Evolutionary conservation across 164 flowering plant genomes (phyloP).

Genomic region (Piper longum): DNA sequence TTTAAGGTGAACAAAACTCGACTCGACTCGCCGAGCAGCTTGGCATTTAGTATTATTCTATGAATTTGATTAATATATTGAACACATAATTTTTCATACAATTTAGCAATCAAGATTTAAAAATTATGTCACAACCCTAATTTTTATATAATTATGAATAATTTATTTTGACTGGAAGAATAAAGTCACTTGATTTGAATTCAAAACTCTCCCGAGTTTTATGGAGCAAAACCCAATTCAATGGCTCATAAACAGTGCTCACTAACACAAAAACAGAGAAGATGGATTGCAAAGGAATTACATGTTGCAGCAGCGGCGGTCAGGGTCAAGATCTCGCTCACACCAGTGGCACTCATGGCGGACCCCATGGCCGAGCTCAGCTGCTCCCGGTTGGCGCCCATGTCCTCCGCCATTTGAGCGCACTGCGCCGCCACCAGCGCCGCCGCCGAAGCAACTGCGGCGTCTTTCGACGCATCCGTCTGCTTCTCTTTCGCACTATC

Average conservation of each 20-base stretch:
- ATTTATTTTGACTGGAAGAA: no score
- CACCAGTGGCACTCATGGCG: conserved; percentile 50
- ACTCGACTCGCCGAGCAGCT: no score
- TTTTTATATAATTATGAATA: no score
- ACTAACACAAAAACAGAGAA: neutral
- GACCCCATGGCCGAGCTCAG: conserved; percentile 45
- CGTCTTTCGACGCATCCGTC: conserved; percentile 27
- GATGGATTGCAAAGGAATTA: conserved; percentile 9
- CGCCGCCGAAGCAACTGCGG: conserved; percentile 78
- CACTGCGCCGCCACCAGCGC: conserved; percentile 91
- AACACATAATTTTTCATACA: no score
- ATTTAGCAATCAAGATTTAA: no score
- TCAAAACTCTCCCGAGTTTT: no score
- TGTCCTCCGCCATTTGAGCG: conserved; percentile 61
- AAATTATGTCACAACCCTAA: no score
- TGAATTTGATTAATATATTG: no score
- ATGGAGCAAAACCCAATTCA: no score
- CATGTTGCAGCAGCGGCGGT: conserved; percentile 94
- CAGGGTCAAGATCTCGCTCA: conserved; percentile 67
- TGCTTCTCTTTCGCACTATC: conserved; percentile 24
- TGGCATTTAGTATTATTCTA: no score
- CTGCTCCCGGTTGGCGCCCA: conserved; percentile 82
- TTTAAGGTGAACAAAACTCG: no score
- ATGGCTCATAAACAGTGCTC: neutral
- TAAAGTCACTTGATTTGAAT: no score